Evolutionary conservation across 768 basidiomycete genomes (phyloP), one percentile per base, ranked within the genome.

Genomic region (Podaxis sp.): DNA sequence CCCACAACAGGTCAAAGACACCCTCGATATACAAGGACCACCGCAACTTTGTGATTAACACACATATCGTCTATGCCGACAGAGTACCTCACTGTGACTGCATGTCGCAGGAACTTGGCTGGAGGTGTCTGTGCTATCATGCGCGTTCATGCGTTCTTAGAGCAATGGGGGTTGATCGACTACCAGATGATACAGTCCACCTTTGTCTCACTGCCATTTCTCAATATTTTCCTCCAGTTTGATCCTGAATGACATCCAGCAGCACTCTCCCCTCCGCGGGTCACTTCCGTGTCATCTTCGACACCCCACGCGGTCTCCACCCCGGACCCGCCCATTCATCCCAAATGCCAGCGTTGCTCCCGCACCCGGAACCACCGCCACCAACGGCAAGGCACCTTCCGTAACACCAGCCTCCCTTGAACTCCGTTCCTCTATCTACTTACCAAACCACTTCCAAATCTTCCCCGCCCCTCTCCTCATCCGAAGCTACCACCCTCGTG

Each of bases 21-120:
- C 96, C 97, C 0, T 83, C 92, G 20, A 95, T 98, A 65, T 99
- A 99, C 82, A 99, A 99, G 75, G 96, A 99, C 74, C 99, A 99
- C 71, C 88, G 97, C 64, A 96, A 99, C 81, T 99, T 99, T 69
- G 99, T 99, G 96, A 87, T 99, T 74, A 98, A 66, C 70, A 99
- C 78, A 95, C 97, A 1, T 99, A 98, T 76, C 84, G 97, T 56
- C 82, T 99, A 41, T 84, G 56, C 97, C 97, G 1, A 85, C 84
- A 24, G 97, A 99, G 73, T 99, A 99, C 70, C 83, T 99, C 62
- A 99, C 97, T 17, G 93, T 99, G 63, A 99, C 97, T 1, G 96
- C 96, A 1, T 99, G 97, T 73, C 76, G 97, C 71, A 79, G 97
- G 66, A 99, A 99, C 76, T 76, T 99, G 66, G 96, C 96, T 4